Evolutionary conservation across 495 filamentous ascomycete species (phyloP).

Genomic region (Viridothelium virens): DNA sequence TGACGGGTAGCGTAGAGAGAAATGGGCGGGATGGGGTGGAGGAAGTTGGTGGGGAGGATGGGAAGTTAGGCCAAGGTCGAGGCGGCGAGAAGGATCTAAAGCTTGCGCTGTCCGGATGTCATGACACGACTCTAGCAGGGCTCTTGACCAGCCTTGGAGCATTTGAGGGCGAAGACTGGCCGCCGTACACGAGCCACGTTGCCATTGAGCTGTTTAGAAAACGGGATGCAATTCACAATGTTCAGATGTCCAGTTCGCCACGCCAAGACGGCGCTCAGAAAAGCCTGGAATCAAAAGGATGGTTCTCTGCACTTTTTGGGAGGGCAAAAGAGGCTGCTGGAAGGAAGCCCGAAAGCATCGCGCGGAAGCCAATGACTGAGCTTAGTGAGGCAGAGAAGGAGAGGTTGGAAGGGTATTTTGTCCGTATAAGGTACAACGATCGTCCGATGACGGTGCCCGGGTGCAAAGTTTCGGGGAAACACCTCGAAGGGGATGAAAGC

Average conservation of each 20-base stretch:
- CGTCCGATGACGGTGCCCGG: constrained; percentile 69
- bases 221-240: constrained; percentile 28
- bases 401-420: constrained; percentile 66
- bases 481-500: constrained; percentile 77
- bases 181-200: constrained; percentile 83
- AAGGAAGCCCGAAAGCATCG: constrained; percentile 36
- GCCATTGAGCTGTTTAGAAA: constrained; percentile 78
- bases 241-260: not conserved
- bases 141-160: constrained; percentile 71
- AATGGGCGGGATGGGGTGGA: constrained; percentile 50
- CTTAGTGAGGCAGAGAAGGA: constrained; percentile 45
- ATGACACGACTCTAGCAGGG: constrained; percentile 86
- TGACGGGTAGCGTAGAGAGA: constrained; percentile 58
- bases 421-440: constrained; percentile 94
- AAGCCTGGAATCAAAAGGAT: constrained; percentile 29
- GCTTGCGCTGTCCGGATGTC: constrained; percentile 75
- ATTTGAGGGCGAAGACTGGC: constrained; percentile 68
- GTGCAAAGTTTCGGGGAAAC: constrained; percentile 67
- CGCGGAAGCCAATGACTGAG: constrained; percentile 44
- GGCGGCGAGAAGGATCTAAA: constrained; percentile 52
- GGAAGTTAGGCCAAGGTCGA: constrained; percentile 31
- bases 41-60: constrained; percentile 42
- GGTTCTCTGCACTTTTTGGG: constrained; percentile 44
- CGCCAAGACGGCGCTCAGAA: constrained; percentile 3
- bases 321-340: constrained; percentile 24